A percentile compares a stretch with the other conserved stretches of the same genome.
phyloP scores from a whole-genome alignment of 2,329 filamentous ascomycete genomes.

The Neoascochyta sp. region DNA sequence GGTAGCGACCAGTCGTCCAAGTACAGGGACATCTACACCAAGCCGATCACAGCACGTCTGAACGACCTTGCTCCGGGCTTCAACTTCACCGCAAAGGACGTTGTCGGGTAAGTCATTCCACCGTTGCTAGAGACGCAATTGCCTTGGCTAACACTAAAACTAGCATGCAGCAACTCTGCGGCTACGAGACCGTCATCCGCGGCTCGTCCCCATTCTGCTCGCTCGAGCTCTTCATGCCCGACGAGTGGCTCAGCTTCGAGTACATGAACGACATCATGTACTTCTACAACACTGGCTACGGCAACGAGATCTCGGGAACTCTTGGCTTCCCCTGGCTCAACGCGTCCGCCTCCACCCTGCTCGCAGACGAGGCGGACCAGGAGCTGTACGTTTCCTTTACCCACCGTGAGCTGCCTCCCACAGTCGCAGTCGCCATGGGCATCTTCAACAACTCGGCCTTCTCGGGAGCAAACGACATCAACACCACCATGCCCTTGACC shows the following conservation, averaged over 20 bases:
- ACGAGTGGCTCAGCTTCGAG: slow-evolving; percentile 65
- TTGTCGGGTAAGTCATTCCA: too few relatives aligned
- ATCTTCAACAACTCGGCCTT: slow-evolving; percentile 66
- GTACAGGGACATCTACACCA: slow-evolving; percentile 56
- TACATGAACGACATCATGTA: slow-evolving; percentile 63
- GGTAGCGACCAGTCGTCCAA: slow-evolving; percentile 54
- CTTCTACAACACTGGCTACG: slow-evolving; percentile 64
- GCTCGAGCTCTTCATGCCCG: slow-evolving; percentile 55
- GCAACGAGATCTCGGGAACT: slow-evolving; percentile 53
- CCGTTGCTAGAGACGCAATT: too few relatives aligned
- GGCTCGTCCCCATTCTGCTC: slow-evolving; percentile 61
- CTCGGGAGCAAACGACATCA: slow-evolving; percentile 51
- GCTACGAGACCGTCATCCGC: slow-evolving; percentile 62
- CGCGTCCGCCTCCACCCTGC: slow-evolving; percentile 51
- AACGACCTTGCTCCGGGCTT: slow-evolving; percentile 53
- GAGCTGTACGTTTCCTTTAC: slow-evolving; percentile 67
- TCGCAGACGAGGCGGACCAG: slow-evolving; percentile 48
- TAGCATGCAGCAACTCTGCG: slow-evolving; percentile 63
- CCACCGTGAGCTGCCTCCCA: slow-evolving; percentile 65
- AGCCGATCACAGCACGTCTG: slow-evolving; percentile 57
- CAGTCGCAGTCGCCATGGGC: slow-evolving; percentile 63
- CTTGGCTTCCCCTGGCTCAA: slow-evolving; percentile 66
- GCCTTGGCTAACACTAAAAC: slow-evolving; percentile 60
- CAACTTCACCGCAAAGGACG: slow-evolving; percentile 59
- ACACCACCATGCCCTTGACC: slow-evolving; percentile 62